Percentiles rank a stretch among this genome's conserved stretches.
phyloP scores from a whole-genome alignment of 345 rosid genomes.

The Citrus hindsii region DNA sequence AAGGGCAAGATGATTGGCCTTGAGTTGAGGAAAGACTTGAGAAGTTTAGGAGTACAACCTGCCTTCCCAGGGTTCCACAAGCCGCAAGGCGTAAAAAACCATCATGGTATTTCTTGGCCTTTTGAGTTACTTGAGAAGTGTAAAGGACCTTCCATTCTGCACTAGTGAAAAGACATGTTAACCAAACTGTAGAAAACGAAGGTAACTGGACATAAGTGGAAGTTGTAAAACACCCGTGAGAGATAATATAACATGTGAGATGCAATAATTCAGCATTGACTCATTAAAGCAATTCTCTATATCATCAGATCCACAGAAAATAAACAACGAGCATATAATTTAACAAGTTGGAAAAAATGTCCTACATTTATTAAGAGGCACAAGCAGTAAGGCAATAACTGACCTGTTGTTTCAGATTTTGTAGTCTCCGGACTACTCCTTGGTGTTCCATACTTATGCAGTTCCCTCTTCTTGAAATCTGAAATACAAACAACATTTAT shows the following conservation, averaged over 20 bases:
- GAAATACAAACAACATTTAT: constrained; percentile 19
- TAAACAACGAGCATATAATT: neutral
- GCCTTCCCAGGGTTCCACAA: constrained; percentile 40
- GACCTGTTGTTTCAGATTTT: constrained; percentile 43
- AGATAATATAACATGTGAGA: neutral
- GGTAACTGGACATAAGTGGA: too few species aligned
- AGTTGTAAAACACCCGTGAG: neutral
- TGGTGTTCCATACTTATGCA: constrained; percentile 46
- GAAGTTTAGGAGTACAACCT: constrained; percentile 31
- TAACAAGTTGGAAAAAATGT: neutral
- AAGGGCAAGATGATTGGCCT: neutral
- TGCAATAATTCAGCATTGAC: neutral
- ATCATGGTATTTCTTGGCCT: constrained; percentile 63
- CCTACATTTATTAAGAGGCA: neutral
- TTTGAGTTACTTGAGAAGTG: constrained; percentile 52
- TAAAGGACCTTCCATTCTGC: constrained; percentile 52
- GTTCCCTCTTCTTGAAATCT: constrained; percentile 69
- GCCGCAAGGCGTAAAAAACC: constrained; percentile 40
- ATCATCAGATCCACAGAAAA: neutral
- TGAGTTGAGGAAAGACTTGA: neutral
- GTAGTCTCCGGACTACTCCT: constrained; percentile 29
- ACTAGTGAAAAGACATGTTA: neutral
- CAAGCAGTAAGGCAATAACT: constrained; percentile 1
- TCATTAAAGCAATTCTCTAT: neutral
- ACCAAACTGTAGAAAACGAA: neutral